Evolutionary conservation across 768 basidiomycete genomes (phyloP).

Genomic region (Mycena pura): DNA sequence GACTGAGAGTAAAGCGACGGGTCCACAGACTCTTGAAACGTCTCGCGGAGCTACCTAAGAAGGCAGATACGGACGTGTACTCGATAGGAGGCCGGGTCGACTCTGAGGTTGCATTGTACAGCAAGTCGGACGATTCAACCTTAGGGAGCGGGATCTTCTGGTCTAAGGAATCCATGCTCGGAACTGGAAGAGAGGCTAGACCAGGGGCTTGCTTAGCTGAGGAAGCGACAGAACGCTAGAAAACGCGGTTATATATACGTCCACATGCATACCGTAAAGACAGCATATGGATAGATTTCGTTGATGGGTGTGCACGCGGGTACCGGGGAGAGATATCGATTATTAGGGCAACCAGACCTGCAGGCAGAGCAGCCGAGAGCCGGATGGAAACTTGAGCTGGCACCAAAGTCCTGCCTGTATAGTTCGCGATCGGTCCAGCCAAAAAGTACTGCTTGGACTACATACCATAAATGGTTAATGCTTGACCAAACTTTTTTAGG

Average conservation of each 20-base stretch:
- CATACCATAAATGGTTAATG: too few species aligned
- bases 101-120: slow-evolving; percentile 3
- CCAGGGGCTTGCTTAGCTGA: too few species aligned
- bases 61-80: slow-evolving; percentile 65
- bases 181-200: too few species aligned
- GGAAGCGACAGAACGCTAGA: neutral
- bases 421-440: too few species aligned
- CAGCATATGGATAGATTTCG: slow-evolving; percentile 18
- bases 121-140: neutral
- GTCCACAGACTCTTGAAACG: slow-evolving; percentile 85
- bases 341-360: too few species aligned
- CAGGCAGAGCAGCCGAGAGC: too few species aligned
- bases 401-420: too few species aligned
- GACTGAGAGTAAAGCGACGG: slow-evolving; percentile 67
- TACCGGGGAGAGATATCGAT: too few species aligned
- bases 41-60: slow-evolving; percentile 56
- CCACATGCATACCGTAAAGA: slow-evolving; percentile 16
- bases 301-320: too few species aligned
- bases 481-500: neutral
- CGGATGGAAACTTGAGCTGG: too few species aligned
- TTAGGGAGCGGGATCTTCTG: slow-evolving; percentile 16
- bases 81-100: slow-evolving; percentile 69
- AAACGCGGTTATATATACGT: slow-evolving; percentile 14
- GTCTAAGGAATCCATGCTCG: slow-evolving; percentile 22
- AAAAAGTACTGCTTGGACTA: too few species aligned